Conservation (phyloP, 768 basidiomycete genomes). For the Suillus occidentalis region DNA sequence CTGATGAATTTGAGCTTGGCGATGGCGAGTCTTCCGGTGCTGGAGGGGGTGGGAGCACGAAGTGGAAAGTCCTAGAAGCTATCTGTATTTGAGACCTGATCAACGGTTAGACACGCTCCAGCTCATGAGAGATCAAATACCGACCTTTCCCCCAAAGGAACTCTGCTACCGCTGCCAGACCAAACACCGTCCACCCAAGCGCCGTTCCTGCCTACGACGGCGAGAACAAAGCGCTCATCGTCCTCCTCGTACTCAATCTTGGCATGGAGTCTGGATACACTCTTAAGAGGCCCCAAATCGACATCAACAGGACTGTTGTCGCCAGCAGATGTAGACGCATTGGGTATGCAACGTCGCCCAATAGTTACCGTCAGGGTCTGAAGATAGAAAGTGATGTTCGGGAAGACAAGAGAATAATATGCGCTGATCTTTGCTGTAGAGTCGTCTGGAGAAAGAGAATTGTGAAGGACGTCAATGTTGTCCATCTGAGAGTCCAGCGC, state of each 20-base stretch:
- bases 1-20: conserved; percentile 73
- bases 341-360: conserved; percentile 79
- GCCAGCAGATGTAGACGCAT: conserved; percentile 52
- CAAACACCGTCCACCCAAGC: conserved; percentile 99
- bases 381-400: conserved; percentile 94
- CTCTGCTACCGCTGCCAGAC: conserved; percentile 83
- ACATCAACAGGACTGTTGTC: conserved; percentile 67
- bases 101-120: conserved; percentile 16
- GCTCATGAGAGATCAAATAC: conserved; percentile 16
- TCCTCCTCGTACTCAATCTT: conserved; percentile 93
- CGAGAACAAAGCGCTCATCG: conserved; percentile 83
- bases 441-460: conserved; percentile 13
- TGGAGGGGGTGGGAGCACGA: conserved; percentile 88
- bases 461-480: neutral
- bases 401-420: conserved; percentile 92
- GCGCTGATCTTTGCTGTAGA: conserved; percentile 81
- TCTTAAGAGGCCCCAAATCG: conserved; percentile 95
- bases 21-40: conserved; percentile 80
- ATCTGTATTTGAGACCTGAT: conserved; percentile 93
- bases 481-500: conserved; percentile 2
- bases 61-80: conserved; percentile 94
- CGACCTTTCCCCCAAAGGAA: conserved; percentile 84
- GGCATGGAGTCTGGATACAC: conserved; percentile 95
- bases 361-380: conserved; percentile 94
- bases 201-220: conserved; percentile 94